These are phyloP conservation scores for Camptophora hylomeconis DNA, from an alignment of 2,329 filamentous ascomycete genomes.

Conservation along the genomic window DNA sequence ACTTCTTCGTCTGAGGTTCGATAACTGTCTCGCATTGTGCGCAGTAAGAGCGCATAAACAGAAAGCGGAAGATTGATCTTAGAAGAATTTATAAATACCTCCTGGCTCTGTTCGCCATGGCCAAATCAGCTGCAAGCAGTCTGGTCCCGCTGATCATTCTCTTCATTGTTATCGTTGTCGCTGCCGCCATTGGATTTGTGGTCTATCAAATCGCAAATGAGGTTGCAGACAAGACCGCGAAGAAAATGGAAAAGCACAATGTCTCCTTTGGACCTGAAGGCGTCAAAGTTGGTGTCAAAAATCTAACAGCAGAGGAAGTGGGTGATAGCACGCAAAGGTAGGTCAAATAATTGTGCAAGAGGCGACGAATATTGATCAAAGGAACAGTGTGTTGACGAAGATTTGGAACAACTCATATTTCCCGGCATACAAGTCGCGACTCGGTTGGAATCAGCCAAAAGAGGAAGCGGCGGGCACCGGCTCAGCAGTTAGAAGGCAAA, in stretches of 20 bases:
- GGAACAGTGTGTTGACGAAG: conserved; percentile 32
- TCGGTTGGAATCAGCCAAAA: too few species aligned
- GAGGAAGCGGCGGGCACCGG: too few species aligned
- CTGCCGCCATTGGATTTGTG: conserved; percentile 42
- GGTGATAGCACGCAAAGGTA: conserved; percentile 47
- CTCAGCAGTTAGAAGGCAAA: too few species aligned
- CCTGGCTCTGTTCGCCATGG: too few species aligned
- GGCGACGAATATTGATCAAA: conserved; percentile 1
- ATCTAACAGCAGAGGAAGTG: conserved; percentile 44
- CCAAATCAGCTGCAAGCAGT: conserved; percentile 7
- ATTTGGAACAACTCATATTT: conserved; percentile 36
- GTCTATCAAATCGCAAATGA: conserved; percentile 46
- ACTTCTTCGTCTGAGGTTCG: too few species aligned
- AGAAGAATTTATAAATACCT: too few species aligned
- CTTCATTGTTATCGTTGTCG: conserved; percentile 36
- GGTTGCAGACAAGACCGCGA: conserved; percentile 42
- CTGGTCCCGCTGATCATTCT: conserved; percentile 46
- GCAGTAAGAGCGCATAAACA: too few species aligned
- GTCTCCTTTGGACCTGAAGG: conserved; percentile 48
- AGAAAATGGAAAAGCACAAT: conserved; percentile 53
- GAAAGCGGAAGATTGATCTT: too few species aligned
- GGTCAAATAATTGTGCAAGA: conserved; percentile 4
- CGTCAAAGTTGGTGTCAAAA: conserved; percentile 47
- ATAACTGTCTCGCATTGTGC: too few species aligned
- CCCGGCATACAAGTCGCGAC: conserved; percentile 32